Base-by-base conservation (phyloP, 2,329 filamentous ascomycete genomes). In the Penicillium nordicum region DNA sequence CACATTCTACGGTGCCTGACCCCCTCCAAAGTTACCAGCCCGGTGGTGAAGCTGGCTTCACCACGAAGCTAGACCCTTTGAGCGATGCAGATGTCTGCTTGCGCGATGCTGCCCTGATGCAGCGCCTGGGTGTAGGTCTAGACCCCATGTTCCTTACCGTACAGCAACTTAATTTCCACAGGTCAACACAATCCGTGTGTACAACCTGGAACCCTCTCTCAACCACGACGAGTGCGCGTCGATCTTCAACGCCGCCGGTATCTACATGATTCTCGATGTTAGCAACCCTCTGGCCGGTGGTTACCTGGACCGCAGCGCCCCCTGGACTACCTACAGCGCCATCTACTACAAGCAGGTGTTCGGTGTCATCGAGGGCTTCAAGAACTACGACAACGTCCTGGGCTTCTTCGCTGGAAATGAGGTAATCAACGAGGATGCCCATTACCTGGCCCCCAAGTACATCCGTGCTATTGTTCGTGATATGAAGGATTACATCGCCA, bases 321-420 rank as follows among this genome's bases (percentile, higher is more conserved):
- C 85, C 12, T 75, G 73, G 68, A 76, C 76, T 40, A 81, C 79
- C 29, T 87, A 87, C 75, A 80, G 78, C 59, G 71, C 71, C 38
- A 76, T 72, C 48, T 86, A 86, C 67, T 77, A 86, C 55, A 71
- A 74, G 54, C 82, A 84, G 62, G 79, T 85, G 61, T 88, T 87
- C 66, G 78, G 79, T 57, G 78, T 88, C 37, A 81, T 88, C 37
- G 85, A 88, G 70, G 82, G 82, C 6, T 88, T 88, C 79, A 87
- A 86, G 70, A 72, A 78, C 64, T 88, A 84, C 72, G 83, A 84
- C 55, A 88, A 88, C 72, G 81, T 81, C 2, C 76, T 88, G 27
- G 86, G 80, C 38, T 88, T 88, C 78, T 87, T 89, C 69, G 79
- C 83, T 29, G 86, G 83, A 36, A 88, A 89, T 67, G 86, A 88